These are phyloP conservation scores for Macadamia integrifolia DNA, from an alignment of 164 flowering plant species.

Conservation along the genomic window DNA sequence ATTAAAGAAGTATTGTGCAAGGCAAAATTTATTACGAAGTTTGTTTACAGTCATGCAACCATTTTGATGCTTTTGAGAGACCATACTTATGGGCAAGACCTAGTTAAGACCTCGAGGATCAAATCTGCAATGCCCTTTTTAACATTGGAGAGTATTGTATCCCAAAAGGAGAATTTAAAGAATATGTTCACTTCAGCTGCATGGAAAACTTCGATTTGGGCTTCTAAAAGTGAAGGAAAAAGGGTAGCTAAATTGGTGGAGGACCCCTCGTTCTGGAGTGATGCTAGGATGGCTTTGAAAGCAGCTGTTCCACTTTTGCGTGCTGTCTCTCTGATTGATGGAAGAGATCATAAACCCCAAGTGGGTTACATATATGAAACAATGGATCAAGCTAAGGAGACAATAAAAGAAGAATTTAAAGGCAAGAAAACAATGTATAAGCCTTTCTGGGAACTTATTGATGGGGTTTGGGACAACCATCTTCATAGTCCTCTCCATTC, in stretches of 20 bases:
- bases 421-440: slow-evolving; percentile 25
- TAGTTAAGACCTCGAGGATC: slow-evolving; percentile 31
- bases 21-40: slow-evolving; percentile 43
- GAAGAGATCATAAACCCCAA: slow-evolving; percentile 26
- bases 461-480: slow-evolving; percentile 52
- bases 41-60: slow-evolving; percentile 31
- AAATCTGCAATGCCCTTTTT: slow-evolving; percentile 31
- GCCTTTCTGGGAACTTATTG: slow-evolving; percentile 50
- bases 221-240: slow-evolving; percentile 35
- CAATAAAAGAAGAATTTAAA: slow-evolving; percentile 32
- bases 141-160: slow-evolving; percentile 42
- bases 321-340: slow-evolving; percentile 26
- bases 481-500: slow-evolving; percentile 69
- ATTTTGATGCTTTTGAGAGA: slow-evolving; percentile 32
- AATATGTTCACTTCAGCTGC: slow-evolving; percentile 37
- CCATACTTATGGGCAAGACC: slow-evolving; percentile 20
- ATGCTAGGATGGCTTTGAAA: slow-evolving; percentile 30
- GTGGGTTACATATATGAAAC: slow-evolving; percentile 62
- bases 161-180: slow-evolving; percentile 31
- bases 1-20: slow-evolving; percentile 22
- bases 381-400: slow-evolving; percentile 66
- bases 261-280: slow-evolving; percentile 44
- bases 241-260: slow-evolving; percentile 31
- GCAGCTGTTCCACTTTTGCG: slow-evolving; percentile 48
- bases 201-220: slow-evolving; percentile 36